A percentile compares a stretch with the other conserved stretches of the same genome.
These are phyloP conservation scores for Phytophthora brassicae DNA, from an alignment of 352 stramenopile genomes.

Conservation along the genomic window DNA sequence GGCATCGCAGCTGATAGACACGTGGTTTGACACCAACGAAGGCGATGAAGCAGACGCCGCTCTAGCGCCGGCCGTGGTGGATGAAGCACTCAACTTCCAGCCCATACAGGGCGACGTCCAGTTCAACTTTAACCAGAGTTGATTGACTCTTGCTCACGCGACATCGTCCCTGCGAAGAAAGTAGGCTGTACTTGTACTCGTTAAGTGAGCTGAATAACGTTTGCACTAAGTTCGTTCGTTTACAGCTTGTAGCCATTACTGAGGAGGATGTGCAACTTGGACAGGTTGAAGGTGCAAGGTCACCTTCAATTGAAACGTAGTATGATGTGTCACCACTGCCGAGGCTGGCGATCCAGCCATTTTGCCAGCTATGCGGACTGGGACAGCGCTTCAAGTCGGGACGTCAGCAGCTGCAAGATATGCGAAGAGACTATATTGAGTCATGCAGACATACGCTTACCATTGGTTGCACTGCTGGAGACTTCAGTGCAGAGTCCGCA, in stretches of 20 bases:
- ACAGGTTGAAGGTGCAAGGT: no score
- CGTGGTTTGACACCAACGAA: conserved; percentile 74
- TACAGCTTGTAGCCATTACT: not conserved
- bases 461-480: conserved; percentile 9
- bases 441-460: not conserved
- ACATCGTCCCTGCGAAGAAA: conserved; percentile 14
- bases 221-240: conserved; percentile 21
- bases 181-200: conserved; percentile 1
- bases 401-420: conserved; percentile 14
- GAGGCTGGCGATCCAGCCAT: conserved; percentile 12
- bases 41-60: conserved; percentile 46
- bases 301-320: not conserved
- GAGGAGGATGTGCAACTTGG: no score
- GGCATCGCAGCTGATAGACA: conserved; percentile 79
- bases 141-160: conserved; percentile 5
- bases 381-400: conserved; percentile 17
- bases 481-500: not conserved
- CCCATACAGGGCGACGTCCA: conserved; percentile 61
- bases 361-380: conserved; percentile 9
- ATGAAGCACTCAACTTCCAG: conserved; percentile 68
- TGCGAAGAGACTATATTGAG: conserved; percentile 2
- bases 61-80: conserved; percentile 55
- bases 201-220: conserved; percentile 10
- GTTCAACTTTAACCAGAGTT: conserved; percentile 71
- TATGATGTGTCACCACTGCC: conserved; percentile 27